Base-by-base conservation (phyloP, 192 early-diverging fungal species). In the Backusella tuberculispora region DNA sequence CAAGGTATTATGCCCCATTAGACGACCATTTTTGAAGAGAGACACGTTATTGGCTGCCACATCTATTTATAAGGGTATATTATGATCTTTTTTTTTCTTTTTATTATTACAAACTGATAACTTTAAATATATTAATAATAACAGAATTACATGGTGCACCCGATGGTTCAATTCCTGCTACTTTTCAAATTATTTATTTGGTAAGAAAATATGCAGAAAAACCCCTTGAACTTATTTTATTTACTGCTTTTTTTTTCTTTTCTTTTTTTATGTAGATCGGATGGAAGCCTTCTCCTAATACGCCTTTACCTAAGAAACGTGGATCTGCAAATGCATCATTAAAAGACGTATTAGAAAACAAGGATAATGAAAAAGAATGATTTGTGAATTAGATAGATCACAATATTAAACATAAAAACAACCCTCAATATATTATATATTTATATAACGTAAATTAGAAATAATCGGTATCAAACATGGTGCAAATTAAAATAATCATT, bases 131-230 rank as follows among this genome's bases (percentile, higher is more conserved):
- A n/a, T n/a, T n/a, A 34, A 34, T 34, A 37, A 63, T 53, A 73
- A 42, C 80, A 94, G 94, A 93, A 68, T 72, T 99, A 66, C 91
- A 99, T 60, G 96, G 95, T 17, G 90, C 96, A 75, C 79, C 87
- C 66, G 96, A 98, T 64, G 95, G 96, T 15, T 80, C 90, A 3
- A 86, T 99, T 63, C 96, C 97, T 21, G 97, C 97, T 7, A 99
- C 97, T 12, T 99, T 99, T 81, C 94, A 97, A 76, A 88, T 94
- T 47, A 85, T 92, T 47, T 91, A 88, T 65, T 85, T 91, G 74
- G 81, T 81, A 77, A 68, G 15, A 21, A 46, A 15, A 40, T 13
- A 6, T 53, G 21, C 53, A 56, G 19, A 56, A 24, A 53, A 56
- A 9, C 21, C 53, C 53, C 19, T 56, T 60, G 53, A 60, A 60